Base-by-base conservation (phyloP, 345 rosid species). In the Aquilaria sinensis region DNA sequence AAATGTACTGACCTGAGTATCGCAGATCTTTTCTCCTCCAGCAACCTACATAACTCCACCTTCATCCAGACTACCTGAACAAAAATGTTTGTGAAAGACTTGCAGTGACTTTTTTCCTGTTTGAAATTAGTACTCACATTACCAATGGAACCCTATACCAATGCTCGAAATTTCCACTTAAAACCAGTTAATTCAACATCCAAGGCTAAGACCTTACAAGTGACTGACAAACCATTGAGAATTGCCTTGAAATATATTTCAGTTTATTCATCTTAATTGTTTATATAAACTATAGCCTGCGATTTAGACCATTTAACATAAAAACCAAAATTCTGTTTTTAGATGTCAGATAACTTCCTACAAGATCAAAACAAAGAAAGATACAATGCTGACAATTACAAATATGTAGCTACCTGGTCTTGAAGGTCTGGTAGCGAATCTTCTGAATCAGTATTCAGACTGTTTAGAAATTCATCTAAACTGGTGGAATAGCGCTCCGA, bases 1-100 rank as follows among this genome's bases (percentile, higher is more conserved):
- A 63, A 67, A 72, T 58, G 67, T 47, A 69, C 67, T 68, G 71
- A 85, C 97, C 97, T 90, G 74, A 90, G 79, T 46, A 76, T 61
- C 51, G 93, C 83, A 56, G 87, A 82, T 82, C 90, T 82, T 78
- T 85, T 88, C 80, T 90, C 91, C 79, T 88, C 89, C 68, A 90
- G 72, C 53, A 85, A 56, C 62, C 86, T 85, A 74, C 90, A 87
- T 61, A 90, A 70, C 77, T 90, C 97, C 66, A 85, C 97, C 86
- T 90, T 90, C 76, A 88, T 53, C 97, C 96, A 84, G 47, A 74
- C 80, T 58, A 80, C 90, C 97, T 90, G 86, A 82, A 74, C 72
- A 71, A 31, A 47, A 77, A 67, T 82, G 75, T 70, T 78, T 73
- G 67, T 66, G 53, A 68, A 72, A 53, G 75, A 75, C 67, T 70